Conservation (phyloP, 23 red algal species). For the Agarophyton chilense region DNA sequence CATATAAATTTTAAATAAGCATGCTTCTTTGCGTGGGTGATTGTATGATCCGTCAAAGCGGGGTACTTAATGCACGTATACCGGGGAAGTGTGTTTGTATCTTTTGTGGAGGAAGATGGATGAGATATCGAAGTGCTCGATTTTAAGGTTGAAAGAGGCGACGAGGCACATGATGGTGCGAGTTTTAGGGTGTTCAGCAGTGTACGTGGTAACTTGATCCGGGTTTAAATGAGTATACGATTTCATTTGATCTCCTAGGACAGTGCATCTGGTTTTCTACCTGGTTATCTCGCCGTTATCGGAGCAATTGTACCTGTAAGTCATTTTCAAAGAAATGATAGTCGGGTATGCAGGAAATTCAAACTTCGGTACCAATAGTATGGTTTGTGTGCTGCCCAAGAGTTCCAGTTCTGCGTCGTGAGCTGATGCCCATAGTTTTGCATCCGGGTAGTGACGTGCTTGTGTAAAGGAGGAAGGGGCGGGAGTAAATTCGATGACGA, state of each 20-base stretch:
- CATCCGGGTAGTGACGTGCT: slow-evolving; percentile 39
- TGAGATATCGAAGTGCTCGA: slow-evolving; percentile 46
- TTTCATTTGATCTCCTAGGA: slow-evolving; percentile 15
- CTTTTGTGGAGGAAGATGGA: slow-evolving; percentile 20
- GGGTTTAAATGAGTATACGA: slow-evolving; percentile 14
- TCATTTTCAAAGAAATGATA: slow-evolving; percentile 8
- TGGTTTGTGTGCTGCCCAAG: background rate
- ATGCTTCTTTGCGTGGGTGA: no score
- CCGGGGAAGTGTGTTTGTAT: background rate
- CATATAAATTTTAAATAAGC: no score
- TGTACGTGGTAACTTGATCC: background rate
- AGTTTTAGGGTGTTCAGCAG: background rate
- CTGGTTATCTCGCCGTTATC: background rate
- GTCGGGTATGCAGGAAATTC: background rate
- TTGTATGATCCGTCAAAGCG: slow-evolving; percentile 32
- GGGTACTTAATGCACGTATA: background rate
- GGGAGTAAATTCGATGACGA: background rate
- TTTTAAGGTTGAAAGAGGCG: background rate
- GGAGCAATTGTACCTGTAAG: slow-evolving; percentile 4
- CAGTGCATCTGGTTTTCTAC: slow-evolving; percentile 26
- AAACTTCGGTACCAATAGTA: background rate
- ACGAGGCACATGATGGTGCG: background rate
- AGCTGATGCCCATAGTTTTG: background rate
- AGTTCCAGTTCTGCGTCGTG: slow-evolving; percentile 31
- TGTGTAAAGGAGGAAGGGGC: background rate